phyloP scores from a whole-genome alignment of 75 land plant genomes.

The Cryptomeria japonica region DNA sequence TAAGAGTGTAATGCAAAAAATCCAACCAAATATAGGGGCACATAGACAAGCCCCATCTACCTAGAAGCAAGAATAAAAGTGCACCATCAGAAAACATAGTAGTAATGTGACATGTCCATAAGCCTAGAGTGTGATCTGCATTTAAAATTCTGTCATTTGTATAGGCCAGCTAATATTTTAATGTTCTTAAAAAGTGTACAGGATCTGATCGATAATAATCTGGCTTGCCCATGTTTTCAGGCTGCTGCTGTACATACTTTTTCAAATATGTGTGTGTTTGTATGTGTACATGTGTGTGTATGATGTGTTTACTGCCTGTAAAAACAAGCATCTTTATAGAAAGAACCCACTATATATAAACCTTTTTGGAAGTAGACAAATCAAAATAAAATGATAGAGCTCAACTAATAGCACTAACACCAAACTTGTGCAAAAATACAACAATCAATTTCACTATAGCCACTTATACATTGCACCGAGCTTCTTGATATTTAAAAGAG shows the following conservation, averaged over 20 bases:
- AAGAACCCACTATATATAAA: neutral
- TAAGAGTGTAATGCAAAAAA: neutral
- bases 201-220: neutral
- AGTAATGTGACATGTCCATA: neutral
- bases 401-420: neutral
- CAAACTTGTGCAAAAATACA: neutral
- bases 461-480: neutral
- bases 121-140: neutral
- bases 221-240: neutral
- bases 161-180: neutral
- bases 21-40: too few species aligned
- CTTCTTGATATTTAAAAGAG: neutral
- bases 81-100: neutral
- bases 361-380: neutral
- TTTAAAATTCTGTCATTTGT: neutral
- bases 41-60: too few species aligned
- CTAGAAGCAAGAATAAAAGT: neutral
- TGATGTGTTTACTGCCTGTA: neutral
- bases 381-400: neutral
- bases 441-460: neutral
- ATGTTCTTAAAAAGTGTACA: neutral
- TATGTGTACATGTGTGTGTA: neutral
- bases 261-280: neutral
- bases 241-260: neutral
- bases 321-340: neutral